A percentile compares a stretch with the other conserved stretches of the same genome.
These are phyloP conservation scores for Nicotiana tabacum DNA, from an alignment of 257 asterid genomes.

Conservation along the genomic window DNA sequence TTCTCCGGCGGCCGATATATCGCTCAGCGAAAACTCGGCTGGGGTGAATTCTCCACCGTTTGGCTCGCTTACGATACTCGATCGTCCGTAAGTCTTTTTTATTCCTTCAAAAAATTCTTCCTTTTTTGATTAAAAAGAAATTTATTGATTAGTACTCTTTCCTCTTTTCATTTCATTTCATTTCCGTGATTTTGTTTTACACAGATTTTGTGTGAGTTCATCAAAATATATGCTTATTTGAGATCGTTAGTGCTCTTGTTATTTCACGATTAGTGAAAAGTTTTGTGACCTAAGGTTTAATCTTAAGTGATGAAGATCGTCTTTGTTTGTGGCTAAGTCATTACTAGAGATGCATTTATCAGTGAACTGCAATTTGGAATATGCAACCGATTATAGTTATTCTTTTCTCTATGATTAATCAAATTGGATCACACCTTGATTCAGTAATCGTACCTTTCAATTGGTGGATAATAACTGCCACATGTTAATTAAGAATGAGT, in stretches of 20 bases:
- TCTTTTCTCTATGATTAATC: background rate
- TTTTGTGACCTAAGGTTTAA: background rate
- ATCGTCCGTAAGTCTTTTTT: constrained; percentile 51
- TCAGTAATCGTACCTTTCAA: background rate
- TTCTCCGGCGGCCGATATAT: constrained; percentile 73
- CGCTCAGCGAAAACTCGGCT: constrained; percentile 95
- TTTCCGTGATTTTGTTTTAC: background rate
- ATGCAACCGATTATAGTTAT: background rate
- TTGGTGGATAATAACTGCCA: background rate
- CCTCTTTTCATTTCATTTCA: background rate
- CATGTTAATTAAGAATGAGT: background rate
- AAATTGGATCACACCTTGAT: background rate
- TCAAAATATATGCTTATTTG: background rate
- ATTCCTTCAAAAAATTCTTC: background rate
- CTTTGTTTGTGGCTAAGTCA: background rate
- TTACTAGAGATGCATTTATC: background rate
- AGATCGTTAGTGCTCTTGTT: background rate
- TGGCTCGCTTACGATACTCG: constrained; percentile 92
- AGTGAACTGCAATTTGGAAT: background rate
- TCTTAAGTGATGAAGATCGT: background rate
- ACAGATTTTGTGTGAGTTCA: background rate
- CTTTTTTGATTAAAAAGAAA: background rate
- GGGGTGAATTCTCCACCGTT: constrained; percentile 98
- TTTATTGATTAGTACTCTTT: background rate
- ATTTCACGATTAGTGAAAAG: background rate